A percentile compares a stretch with the other conserved stretches of the same genome.
These are phyloP conservation scores for Penicillium verrucosum DNA, from an alignment of 2,329 filamentous ascomycete species.

Conservation along the genomic window DNA sequence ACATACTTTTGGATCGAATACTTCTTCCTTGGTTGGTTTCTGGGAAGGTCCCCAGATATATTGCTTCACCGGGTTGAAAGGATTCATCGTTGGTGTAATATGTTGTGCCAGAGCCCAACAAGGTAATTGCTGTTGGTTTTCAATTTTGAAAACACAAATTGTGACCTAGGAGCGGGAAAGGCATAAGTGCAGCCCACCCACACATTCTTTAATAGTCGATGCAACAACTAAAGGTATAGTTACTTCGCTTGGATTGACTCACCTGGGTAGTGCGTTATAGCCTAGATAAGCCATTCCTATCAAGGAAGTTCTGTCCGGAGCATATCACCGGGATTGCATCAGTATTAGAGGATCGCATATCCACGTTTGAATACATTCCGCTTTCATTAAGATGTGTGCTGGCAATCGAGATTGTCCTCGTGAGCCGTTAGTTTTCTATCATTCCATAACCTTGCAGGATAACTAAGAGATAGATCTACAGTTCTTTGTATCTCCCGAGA, in stretches of 20 bases:
- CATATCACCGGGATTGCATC: neutral
- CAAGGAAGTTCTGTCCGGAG: slow-evolving; percentile 2
- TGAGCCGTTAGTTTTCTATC: neutral
- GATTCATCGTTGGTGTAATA: neutral
- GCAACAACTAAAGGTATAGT: neutral
- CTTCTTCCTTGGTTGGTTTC: neutral
- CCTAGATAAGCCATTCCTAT: neutral
- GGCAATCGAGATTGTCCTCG: neutral
- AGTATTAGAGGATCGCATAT: neutral
- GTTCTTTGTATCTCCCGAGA: neutral
- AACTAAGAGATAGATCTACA: neutral
- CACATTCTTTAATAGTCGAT: neutral
- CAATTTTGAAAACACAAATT: neutral
- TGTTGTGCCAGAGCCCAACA: neutral
- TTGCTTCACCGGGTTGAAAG: neutral
- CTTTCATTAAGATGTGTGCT: neutral
- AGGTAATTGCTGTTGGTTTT: neutral
- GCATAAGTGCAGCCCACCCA: neutral
- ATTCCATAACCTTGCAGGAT: neutral
- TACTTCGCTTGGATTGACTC: neutral
- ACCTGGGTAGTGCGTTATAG: neutral
- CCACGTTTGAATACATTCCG: neutral
- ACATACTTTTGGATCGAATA: slow-evolving; percentile 4
- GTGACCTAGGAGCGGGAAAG: neutral
- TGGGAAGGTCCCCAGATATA: neutral